Conservation (phyloP, 176 grass and related monocot species). For the Cocos nucifera region DNA sequence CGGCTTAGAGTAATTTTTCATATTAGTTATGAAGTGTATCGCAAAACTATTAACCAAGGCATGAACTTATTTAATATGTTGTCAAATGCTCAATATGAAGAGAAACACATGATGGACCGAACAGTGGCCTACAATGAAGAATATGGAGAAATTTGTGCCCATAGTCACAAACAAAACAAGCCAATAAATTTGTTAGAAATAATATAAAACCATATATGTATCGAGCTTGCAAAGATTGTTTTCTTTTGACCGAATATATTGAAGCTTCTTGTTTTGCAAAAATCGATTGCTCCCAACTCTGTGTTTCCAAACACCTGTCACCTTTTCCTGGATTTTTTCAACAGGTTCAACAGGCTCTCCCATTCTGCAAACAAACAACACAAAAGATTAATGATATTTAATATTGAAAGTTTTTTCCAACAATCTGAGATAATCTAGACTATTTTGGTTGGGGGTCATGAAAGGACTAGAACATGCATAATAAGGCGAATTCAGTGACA, state of each 20-base stretch:
- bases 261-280: background rate
- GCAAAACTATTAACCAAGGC: no score
- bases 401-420: background rate
- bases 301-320: background rate
- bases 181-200: slow-evolving; percentile 77
- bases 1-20: no score
- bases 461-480: no score
- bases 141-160: slow-evolving; percentile 53
- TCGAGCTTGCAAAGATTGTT: slow-evolving; percentile 54
- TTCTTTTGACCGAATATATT: slow-evolving; percentile 23
- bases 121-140: slow-evolving; percentile 42
- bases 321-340: background rate
- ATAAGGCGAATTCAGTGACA: no score
- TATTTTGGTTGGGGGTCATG: no score
- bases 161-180: slow-evolving; percentile 94
- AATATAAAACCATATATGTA: slow-evolving; percentile 80
- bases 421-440: background rate
- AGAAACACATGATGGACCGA: no score
- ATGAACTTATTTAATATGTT: no score
- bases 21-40: no score
- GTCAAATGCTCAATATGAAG: no score
- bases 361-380: background rate
- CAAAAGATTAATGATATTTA: background rate
- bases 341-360: background rate
- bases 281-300: background rate